Evolutionary conservation across 352 stramenopile species (phyloP), one percentile per base, ranked within the genome.

Genomic region (Phytopythium kandeliae): DNA sequence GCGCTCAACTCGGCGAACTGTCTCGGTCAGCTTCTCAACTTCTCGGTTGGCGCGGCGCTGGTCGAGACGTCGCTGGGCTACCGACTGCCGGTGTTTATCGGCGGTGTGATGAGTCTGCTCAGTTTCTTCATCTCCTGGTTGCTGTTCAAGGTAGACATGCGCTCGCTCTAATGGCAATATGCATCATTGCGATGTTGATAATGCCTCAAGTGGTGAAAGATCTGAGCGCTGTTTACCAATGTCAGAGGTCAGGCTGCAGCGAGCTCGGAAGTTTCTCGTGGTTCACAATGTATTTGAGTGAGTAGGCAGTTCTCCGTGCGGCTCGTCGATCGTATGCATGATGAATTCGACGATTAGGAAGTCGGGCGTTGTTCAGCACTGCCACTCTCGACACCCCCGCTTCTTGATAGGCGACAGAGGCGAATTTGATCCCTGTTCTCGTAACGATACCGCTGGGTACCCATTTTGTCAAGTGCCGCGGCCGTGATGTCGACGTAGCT

Each of bases 401-500:
- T 54, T 61, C 65, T 70, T 19, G 67, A 74, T 11, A 89, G 50
- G 19, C 67, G 68, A 45, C 81, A 92, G 37, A 92, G 56, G 9
- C 78, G 74, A 34, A 92, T 89, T 33, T 86, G 75, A 10, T 77
- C 67, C 44, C 78, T 73, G 41, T 86, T 86, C 4, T 66, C 59
- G 61, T 92, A 89, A 16, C 58, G 40, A 31, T 82, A 89, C 33
- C 74, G 46, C 36, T 71, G 74, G 12, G 25, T 35, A 0, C 66
- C 63, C 70, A 86, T 87, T 12, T 52, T 60, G 21, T 55, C 37
- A n/a, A 74, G 35, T 24, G 75, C 67, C 4, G 53, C n/a, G 13
- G 34, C 35, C 7, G 78, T 89, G 49, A 89, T 79, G 48, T 92
- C 82, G 4, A 77, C 55, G 43, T 85, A 90, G 30, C 62, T 67